Percentiles rank a stretch among this genome's conserved stretches.
phyloP scores from a whole-genome alignment of 768 basidiomycete species.

The Pleurotus sapidus region DNA sequence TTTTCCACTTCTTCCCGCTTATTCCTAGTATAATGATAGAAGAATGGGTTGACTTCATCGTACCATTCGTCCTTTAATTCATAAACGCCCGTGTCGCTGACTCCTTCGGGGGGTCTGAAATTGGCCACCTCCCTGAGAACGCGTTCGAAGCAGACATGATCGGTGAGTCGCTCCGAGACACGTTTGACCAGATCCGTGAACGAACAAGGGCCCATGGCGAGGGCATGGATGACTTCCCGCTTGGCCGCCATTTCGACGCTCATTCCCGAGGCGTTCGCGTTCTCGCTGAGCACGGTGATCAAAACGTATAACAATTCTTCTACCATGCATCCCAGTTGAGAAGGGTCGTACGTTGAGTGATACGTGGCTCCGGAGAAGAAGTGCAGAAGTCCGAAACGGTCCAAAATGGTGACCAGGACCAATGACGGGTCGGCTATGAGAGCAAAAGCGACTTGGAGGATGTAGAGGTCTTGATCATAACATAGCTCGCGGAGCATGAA shows the following conservation, averaged over 20 bases:
- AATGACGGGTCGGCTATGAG: constrained; percentile 74
- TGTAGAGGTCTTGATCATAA: constrained; percentile 91
- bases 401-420: constrained; percentile 83
- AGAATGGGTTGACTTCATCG: constrained; percentile 92
- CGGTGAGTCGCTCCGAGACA: constrained; percentile 85
- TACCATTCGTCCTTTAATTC: constrained; percentile 80
- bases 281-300: constrained; percentile 84
- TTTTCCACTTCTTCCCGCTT: constrained; percentile 89
- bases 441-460: constrained; percentile 76
- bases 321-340: constrained; percentile 79
- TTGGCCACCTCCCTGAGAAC: constrained; percentile 76
- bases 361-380: constrained; percentile 76
- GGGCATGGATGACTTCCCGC: constrained; percentile 86
- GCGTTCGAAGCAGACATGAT: constrained; percentile 78
- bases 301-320: constrained; percentile 90
- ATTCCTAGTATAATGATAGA: constrained; percentile 93
- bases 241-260: constrained; percentile 61
- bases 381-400: constrained; percentile 78
- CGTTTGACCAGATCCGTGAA: constrained; percentile 92
- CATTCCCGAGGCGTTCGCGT: constrained; percentile 68
- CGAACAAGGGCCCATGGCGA: constrained; percentile 83
- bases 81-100: constrained; percentile 81
- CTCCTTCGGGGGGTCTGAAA: constrained; percentile 78
- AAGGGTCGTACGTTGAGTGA: constrained; percentile 61
- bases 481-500: constrained; percentile 94